These are phyloP conservation scores for Viola odorata DNA, from an alignment of 345 rosid species.

Conservation along the genomic window DNA sequence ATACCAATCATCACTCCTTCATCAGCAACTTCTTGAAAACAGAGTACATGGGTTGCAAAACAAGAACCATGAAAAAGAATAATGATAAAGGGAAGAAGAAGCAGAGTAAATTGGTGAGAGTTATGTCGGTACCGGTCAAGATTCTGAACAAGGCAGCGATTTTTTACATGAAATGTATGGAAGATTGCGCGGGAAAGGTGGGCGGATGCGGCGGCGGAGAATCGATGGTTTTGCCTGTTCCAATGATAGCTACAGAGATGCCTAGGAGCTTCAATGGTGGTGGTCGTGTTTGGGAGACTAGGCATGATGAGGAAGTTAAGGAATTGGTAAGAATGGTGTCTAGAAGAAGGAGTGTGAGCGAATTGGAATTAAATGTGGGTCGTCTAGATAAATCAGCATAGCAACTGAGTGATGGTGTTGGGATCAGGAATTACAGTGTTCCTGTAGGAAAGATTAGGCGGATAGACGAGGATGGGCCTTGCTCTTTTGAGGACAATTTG, in stretches of 20 bases:
- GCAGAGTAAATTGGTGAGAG: background rate
- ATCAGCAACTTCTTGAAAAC: too few species aligned
- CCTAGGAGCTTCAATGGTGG: background rate
- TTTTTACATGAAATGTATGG: background rate
- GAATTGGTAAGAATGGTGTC: background rate
- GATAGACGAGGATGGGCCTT: conserved; percentile 1
- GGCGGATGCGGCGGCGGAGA: background rate
- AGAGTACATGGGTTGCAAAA: too few species aligned
- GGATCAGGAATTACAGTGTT: conserved; percentile 3
- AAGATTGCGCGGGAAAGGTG: background rate
- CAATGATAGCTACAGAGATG: background rate
- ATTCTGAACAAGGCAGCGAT: background rate
- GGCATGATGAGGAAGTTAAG: background rate
- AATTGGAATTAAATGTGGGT: too few species aligned
- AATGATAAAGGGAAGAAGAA: background rate
- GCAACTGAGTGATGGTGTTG: background rate
- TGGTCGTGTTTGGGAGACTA: background rate
- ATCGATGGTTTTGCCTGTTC: background rate
- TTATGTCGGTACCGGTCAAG: background rate
- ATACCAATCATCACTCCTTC: too few species aligned
- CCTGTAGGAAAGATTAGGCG: conserved; percentile 3
- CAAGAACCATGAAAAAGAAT: too few species aligned
- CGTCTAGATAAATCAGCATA: too few species aligned
- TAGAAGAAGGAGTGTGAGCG: background rate
- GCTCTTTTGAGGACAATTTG: conserved; percentile 1